Evolutionary conservation across 2,329 filamentous ascomycete species (phyloP), one percentile per base, ranked within the genome.

Genomic region (Tolypocladium guangdongense): DNA sequence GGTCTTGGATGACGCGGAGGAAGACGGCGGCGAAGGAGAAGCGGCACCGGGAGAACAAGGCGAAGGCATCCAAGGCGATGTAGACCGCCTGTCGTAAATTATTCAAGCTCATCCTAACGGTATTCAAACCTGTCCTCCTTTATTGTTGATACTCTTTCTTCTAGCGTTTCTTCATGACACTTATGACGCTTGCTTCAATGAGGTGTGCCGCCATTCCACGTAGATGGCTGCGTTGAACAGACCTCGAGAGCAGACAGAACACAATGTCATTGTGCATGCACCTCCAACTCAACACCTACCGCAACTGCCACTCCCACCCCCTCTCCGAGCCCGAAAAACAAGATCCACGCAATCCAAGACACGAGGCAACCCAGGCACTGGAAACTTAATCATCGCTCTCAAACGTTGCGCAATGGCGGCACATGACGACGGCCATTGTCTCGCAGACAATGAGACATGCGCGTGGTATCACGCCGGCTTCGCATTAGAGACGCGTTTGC

Each of bases 1-100:
- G 78, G 52, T 80, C 81, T 16, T 87, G 84, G 84, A 84, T 83
- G 71, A 78, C 75, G 64, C 73, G 83, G 53, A 75, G 80, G 58
- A 85, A 84, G 72, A 69, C 75, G 56, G 82, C 74, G 4, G 74
- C 77, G 35, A 87, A 87, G 74, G 81, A 85, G 67, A 84, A 82
- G 72, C 74, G 83, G 49, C 83, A 86, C 62, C 73, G 78, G 53
- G 83, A 86, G 57, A 86, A 86, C 63, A 79, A 77, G 62, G 76
- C 79, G 36, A 71, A 79, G 53, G 75, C 76, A 18, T 70, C 67
- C 4, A 71, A 66, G 55, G 67, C 68, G 5, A 62, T 67, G 45
- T 73, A 62, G 58, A 60, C 11, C 8, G 1, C 18, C 37, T 35
- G 20, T 32, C 24, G 14, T 37, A 30, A n/a, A n/a, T n/a, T 14